Conservation (phyloP, 345 rosid genomes). For the Passiflora organensis region DNA sequence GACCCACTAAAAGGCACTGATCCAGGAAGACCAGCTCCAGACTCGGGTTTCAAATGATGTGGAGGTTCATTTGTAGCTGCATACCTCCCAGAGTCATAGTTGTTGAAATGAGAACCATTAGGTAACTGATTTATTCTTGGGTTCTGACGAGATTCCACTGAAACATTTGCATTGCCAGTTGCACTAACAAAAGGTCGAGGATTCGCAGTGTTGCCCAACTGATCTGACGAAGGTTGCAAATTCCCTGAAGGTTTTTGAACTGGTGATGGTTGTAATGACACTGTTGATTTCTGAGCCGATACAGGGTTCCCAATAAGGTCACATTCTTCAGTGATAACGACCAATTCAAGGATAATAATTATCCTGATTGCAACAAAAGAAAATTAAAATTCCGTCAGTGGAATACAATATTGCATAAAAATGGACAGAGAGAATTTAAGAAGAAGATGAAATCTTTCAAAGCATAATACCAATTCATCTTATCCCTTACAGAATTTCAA, state of each 20-base stretch:
- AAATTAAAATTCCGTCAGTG: neutral
- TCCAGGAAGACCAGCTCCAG: constrained; percentile 30
- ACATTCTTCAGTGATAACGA: constrained; percentile 37
- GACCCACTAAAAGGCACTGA: constrained; percentile 29
- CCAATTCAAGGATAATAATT: constrained; percentile 58
- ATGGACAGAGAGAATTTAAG: too few species aligned
- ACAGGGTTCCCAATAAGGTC: constrained; percentile 51
- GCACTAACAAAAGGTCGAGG: constrained; percentile 24
- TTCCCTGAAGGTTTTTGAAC: constrained; percentile 16
- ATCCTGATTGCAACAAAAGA: constrained; percentile 35
- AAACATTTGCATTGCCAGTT: constrained; percentile 26
- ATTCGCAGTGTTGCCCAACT: constrained; percentile 18
- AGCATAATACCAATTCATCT: too few species aligned
- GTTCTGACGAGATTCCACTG: constrained; percentile 34
- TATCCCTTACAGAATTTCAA: too few species aligned
- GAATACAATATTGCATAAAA: too few species aligned
- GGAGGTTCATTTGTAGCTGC: constrained; percentile 32
- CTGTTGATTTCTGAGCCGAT: constrained; percentile 23
- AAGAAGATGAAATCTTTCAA: too few species aligned
- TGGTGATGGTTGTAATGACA: constrained; percentile 22
- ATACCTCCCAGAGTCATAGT: constrained; percentile 32
- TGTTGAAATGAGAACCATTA: constrained; percentile 21
- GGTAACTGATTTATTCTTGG: constrained; percentile 27
- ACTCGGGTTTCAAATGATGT: constrained; percentile 29
- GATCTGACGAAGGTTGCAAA: constrained; percentile 28